A percentile compares a stretch with the other conserved stretches of the same genome.
These are phyloP conservation scores for Cardamine chenopodiifolia DNA, from an alignment of 345 rosid genomes.

Conservation along the genomic window DNA sequence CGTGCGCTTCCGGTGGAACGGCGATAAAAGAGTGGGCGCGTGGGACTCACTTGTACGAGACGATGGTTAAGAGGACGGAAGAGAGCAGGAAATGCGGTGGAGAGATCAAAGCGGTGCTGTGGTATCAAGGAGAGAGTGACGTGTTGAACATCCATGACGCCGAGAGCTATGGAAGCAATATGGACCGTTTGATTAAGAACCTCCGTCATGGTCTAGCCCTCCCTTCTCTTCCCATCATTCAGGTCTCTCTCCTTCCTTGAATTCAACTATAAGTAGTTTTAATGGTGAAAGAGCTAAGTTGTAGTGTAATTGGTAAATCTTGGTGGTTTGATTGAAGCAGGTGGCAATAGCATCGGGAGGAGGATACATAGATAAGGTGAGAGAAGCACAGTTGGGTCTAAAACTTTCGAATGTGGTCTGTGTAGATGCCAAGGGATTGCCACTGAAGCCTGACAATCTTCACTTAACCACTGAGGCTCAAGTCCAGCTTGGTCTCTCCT, in stretches of 20 bases:
- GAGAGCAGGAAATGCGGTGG: constrained; percentile 64
- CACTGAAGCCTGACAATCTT: constrained; percentile 66
- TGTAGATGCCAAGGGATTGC: constrained; percentile 80
- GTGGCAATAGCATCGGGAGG: constrained; percentile 84
- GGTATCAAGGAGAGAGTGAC: constrained; percentile 98
- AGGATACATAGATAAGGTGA: constrained; percentile 60
- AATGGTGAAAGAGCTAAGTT: not conserved
- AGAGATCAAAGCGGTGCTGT: constrained; percentile 70
- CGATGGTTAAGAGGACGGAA: constrained; percentile 66
- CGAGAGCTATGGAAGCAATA: constrained; percentile 57
- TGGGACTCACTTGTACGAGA: constrained; percentile 64
- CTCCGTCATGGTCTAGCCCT: constrained; percentile 67
- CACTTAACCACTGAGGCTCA: constrained; percentile 76
- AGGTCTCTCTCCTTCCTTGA: constrained; percentile 45
- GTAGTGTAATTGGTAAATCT: not conserved
- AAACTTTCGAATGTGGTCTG: constrained; percentile 60
- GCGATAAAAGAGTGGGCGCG: constrained; percentile 86
- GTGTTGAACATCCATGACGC: constrained; percentile 57
- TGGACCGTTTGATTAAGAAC: constrained; percentile 58
- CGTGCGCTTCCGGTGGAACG: constrained; percentile 90
- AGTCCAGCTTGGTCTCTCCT: constrained; percentile 68
- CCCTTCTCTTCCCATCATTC: constrained; percentile 79
- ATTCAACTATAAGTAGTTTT: not conserved
- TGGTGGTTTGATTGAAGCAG: constrained; percentile 45
- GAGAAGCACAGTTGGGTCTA: constrained; percentile 70